Conservation (phyloP, 768 basidiomycete genomes). For the Paxillus rubicundulus region DNA sequence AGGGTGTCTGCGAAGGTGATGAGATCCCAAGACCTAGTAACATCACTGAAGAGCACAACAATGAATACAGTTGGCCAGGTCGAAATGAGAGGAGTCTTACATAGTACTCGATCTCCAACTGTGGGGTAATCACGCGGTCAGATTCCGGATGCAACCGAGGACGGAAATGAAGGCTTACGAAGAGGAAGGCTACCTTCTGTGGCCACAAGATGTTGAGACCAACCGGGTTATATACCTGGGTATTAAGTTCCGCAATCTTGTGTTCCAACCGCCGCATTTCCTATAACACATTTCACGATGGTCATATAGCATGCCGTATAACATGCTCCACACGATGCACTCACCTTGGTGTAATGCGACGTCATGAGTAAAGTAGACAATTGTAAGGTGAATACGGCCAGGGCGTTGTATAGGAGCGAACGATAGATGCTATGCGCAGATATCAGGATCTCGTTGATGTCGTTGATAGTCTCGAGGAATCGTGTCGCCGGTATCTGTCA, state of each 20-base stretch:
- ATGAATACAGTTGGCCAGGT: background rate
- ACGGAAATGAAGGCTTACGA: constrained; percentile 57
- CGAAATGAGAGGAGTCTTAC: constrained; percentile 42
- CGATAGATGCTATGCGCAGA: constrained; percentile 77
- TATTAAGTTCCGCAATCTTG: constrained; percentile 68
- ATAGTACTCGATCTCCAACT: constrained; percentile 97
- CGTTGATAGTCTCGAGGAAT: constrained; percentile 86
- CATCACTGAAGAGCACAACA: constrained; percentile 12
- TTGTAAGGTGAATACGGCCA: constrained; percentile 81
- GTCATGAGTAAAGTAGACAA: constrained; percentile 64
- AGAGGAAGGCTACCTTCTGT: constrained; percentile 80
- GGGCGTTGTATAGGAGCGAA: constrained; percentile 72
- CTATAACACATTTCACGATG: constrained; percentile 37
- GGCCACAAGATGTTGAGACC: constrained; percentile 91
- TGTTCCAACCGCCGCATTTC: constrained; percentile 69
- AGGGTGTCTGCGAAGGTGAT: background rate
- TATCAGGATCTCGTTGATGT: constrained; percentile 85
- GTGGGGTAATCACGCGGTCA: background rate
- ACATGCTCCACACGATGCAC: constrained; percentile 5
- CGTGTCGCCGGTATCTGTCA: constrained; percentile 84
- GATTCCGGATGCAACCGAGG: background rate
- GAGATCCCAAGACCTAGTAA: constrained; percentile 13
- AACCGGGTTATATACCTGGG: constrained; percentile 72
- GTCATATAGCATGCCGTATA: background rate
- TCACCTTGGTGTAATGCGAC: constrained; percentile 82